Conservation (phyloP, 306 rosid genomes). For the Hippophae gyantsensis region DNA sequence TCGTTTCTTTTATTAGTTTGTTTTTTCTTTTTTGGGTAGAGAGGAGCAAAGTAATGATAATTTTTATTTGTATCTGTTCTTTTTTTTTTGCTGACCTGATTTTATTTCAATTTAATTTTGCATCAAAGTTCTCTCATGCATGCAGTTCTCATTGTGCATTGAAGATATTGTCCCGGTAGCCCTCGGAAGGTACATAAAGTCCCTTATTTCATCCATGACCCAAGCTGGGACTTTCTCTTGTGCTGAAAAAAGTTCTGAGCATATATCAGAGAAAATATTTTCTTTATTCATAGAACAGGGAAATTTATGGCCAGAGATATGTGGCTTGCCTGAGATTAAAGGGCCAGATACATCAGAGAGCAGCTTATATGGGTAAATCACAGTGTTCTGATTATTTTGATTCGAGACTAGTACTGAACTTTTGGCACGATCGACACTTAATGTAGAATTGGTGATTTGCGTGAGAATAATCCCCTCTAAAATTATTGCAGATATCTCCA, state of each 20-base stretch:
- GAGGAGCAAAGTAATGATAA: too few species aligned
- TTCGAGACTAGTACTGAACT: conserved; percentile 6
- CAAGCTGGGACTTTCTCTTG: conserved; percentile 42
- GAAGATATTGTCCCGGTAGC: conserved; percentile 97
- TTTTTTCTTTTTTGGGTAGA: too few species aligned
- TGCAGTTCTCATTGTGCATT: conserved; percentile 86
- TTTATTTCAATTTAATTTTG: too few species aligned
- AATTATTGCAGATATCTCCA: conserved; percentile 69
- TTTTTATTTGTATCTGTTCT: too few species aligned
- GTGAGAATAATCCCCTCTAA: conserved; percentile 15
- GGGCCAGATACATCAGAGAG: conserved; percentile 56
- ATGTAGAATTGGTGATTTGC: conserved; percentile 8
- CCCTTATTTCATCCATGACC: conserved; percentile 48
- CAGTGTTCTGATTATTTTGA: conserved; percentile 7
- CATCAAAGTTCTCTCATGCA: neutral
- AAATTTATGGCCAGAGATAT: conserved; percentile 88
- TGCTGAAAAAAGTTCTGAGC: conserved; percentile 43
- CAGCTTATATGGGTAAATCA: conserved; percentile 61
- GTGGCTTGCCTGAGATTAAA: conserved; percentile 70
- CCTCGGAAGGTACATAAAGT: conserved; percentile 71
- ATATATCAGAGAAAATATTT: conserved; percentile 70
- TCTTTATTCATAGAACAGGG: conserved; percentile 91
- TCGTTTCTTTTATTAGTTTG: too few species aligned
- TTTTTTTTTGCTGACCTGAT: too few species aligned
- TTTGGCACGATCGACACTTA: conserved; percentile 4